phyloP scores from a whole-genome alignment of 2,329 filamentous ascomycete genomes.

The Harringtonia lauricola region DNA sequence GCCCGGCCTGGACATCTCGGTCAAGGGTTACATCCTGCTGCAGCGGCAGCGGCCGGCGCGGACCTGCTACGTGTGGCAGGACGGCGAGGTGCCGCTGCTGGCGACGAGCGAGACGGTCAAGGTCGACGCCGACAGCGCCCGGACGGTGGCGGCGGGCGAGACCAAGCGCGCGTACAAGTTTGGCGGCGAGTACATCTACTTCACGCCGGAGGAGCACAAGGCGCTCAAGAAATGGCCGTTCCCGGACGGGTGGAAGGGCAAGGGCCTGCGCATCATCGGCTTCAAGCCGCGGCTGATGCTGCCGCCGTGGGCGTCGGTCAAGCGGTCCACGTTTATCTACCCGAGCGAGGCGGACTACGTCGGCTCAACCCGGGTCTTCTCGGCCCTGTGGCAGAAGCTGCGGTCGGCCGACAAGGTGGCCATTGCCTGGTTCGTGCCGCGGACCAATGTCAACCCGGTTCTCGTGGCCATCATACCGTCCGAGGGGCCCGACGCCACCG shows the following conservation, averaged over 20 bases:
- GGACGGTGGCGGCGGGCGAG: constrained; percentile 68
- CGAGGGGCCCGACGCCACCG: constrained; percentile 27
- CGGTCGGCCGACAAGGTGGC: constrained; percentile 69
- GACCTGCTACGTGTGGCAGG: constrained; percentile 79
- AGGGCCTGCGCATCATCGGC: constrained; percentile 78
- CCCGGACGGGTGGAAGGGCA: constrained; percentile 53
- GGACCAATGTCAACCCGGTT: constrained; percentile 67
- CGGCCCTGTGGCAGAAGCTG: constrained; percentile 81
- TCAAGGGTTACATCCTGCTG: constrained; percentile 86
- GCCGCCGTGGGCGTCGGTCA: constrained; percentile 73
- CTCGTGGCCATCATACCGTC: constrained; percentile 77
- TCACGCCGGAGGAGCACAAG: constrained; percentile 74
- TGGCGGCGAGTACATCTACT: constrained; percentile 79
- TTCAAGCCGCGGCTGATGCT: constrained; percentile 75
- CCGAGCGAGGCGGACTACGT: constrained; percentile 84
- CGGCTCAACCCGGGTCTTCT: constrained; percentile 86
- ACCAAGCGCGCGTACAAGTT: constrained; percentile 93
- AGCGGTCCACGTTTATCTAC: constrained; percentile 86
- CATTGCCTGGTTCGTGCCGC: constrained; percentile 80
- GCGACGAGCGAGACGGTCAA: constrained; percentile 62
- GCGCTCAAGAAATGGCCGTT: constrained; percentile 47
- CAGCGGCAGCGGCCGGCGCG: constrained; percentile 73
- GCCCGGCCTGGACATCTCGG: constrained; percentile 72
- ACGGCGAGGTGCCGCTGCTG: constrained; percentile 76
- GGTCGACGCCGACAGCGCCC: constrained; percentile 66